Evolutionary conservation across 495 filamentous ascomycete genomes (phyloP).

Genomic region (Podospora bellae-mahoneyi): DNA sequence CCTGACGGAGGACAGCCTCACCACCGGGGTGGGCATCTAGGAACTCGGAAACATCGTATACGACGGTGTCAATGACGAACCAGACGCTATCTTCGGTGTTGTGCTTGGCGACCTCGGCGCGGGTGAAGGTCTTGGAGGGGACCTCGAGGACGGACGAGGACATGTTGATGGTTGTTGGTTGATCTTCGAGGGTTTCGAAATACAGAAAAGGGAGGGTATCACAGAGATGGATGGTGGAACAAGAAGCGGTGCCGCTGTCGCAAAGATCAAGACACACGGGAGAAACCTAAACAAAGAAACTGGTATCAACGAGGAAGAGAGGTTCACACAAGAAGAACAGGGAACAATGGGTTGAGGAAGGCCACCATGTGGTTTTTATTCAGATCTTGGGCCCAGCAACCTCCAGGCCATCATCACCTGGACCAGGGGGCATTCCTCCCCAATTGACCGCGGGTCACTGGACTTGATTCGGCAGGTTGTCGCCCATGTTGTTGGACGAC

Average conservation of each 20-base stretch:
- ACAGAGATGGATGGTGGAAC: slow-evolving; percentile 10
- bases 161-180: slow-evolving; percentile 13
- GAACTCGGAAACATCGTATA: slow-evolving; percentile 92
- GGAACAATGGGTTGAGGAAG: neutral
- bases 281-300: slow-evolving; percentile 2
- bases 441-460: neutral
- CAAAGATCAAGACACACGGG: slow-evolving; percentile 4
- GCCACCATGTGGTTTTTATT: neutral
- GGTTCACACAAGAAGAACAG: neutral
- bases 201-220: neutral
- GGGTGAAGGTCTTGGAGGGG: slow-evolving; percentile 57
- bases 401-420: slow-evolving; percentile 8
- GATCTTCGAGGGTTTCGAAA: neutral
- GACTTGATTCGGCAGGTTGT: slow-evolving; percentile 16
- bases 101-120: slow-evolving; percentile 74
- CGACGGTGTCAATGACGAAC: slow-evolving; percentile 84
- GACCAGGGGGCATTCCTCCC: slow-evolving; percentile 9
- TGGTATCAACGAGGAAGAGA: neutral
- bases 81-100: slow-evolving; percentile 74
- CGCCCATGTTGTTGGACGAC: slow-evolving; percentile 6
- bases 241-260: slow-evolving; percentile 6
- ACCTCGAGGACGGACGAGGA: slow-evolving; percentile 21
- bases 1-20: slow-evolving; percentile 75
- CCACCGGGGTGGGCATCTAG: slow-evolving; percentile 88
- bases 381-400: neutral